Base-by-base conservation (phyloP, 148 eudicot species). In the Cornus florida region DNA sequence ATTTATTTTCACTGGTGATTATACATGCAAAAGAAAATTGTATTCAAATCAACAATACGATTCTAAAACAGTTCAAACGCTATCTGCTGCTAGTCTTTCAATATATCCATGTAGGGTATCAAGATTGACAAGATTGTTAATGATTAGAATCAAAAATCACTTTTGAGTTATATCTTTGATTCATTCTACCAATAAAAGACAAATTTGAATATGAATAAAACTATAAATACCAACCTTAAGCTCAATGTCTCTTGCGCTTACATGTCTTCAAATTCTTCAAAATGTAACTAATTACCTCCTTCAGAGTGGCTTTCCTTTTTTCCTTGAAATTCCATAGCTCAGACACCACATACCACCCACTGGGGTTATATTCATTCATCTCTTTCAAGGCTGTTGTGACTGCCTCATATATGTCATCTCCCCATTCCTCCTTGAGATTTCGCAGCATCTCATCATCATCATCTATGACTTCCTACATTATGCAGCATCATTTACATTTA, bases 241-340 rank as follows among this genome's bases (percentile, higher is more conserved):
- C 66, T 77, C 81, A 75, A 16, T 71, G 76, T 79, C 86, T 79
- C 82, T 80, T 89, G 56, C 88, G 87, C 79, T 90, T 93, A 50
- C 76, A 78, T 46, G 80, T 66, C 72, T 83, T 90, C 83, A 91
- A 38, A 13, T 79, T 79, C 86, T 79, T 87, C 57, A 84, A 79
- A 7, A 91, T 81, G 77, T 84, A 91, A 28, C 68, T 80, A n/a
- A 91, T 84, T 38, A 88, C 94, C 82, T 93, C 97, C 85, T 93
- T 91, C 19, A 93, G 81, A 2, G 94, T 91, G 23, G 97, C 97
- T 79, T 91, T 91, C 41, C 92, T 79, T 19, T 83, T 75, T 75
- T 89, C 94, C 67, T 93, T 91, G 70, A 73, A 84, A 83, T 91
- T 89, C 97, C 94, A 93, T 0, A 93, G 89, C 84, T 93, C 94